Evolutionary conservation across 108 stramenopile species (phyloP).

Genomic region (Cyclotella kingstonii): DNA sequence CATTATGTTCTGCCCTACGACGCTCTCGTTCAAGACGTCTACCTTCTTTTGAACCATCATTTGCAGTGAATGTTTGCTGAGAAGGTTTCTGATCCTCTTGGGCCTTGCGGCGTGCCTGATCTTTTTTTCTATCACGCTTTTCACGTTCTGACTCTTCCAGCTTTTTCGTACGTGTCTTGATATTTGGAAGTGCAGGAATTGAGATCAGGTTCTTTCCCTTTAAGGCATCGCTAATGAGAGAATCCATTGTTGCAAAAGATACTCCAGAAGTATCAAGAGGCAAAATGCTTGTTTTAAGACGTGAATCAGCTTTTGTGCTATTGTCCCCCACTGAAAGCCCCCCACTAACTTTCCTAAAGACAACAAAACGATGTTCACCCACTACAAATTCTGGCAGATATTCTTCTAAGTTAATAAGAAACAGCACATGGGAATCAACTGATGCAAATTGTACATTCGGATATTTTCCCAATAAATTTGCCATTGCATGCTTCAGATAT

Average conservation of each 20-base stretch:
- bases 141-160: constrained; percentile 67
- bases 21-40: constrained; percentile 78
- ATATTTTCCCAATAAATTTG: constrained; percentile 69
- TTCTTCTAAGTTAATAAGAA: constrained; percentile 78
- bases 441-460: constrained; percentile 76
- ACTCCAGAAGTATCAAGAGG: constrained; percentile 50
- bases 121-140: constrained; percentile 69
- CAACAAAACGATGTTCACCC: constrained; percentile 77
- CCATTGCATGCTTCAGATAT: constrained; percentile 77
- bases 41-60: constrained; percentile 80
- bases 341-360: constrained; percentile 79
- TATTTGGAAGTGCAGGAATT: constrained; percentile 58
- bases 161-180: constrained; percentile 86
- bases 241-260: constrained; percentile 65
- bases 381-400: constrained; percentile 66
- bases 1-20: constrained; percentile 68
- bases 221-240: constrained; percentile 52
- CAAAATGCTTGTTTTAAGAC: constrained; percentile 70
- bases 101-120: constrained; percentile 51
- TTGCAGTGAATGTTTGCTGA: constrained; percentile 40
- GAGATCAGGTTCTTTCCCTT: constrained; percentile 50
- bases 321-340: constrained; percentile 40
- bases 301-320: constrained; percentile 44
- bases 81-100: constrained; percentile 31
- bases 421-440: constrained; percentile 66